These are phyloP conservation scores for Amphibolis antarctica DNA, from an alignment of 106 monocot genomes.

Conservation along the genomic window DNA sequence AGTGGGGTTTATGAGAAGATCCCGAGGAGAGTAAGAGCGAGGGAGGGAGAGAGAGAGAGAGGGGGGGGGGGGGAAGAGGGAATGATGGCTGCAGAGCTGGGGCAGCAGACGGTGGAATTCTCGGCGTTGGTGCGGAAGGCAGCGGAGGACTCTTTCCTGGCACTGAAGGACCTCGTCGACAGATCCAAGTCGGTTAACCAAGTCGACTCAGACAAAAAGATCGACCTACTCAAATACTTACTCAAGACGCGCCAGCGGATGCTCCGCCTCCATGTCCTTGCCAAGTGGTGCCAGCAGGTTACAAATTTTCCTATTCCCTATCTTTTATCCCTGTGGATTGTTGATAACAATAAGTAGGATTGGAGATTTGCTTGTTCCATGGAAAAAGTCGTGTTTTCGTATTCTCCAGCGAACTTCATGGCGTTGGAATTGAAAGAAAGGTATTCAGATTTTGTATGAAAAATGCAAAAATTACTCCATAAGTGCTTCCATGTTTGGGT, in stretches of 20 bases:
- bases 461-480: too few species aligned
- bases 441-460: too few species aligned
- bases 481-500: too few species aligned
- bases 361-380: too few species aligned
- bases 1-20: background rate
- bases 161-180: slow-evolving; percentile 80
- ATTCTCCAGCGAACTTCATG: too few species aligned
- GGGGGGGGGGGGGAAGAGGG: background rate
- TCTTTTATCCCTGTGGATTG: background rate
- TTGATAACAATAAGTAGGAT: too few species aligned
- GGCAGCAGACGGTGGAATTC: slow-evolving; percentile 91
- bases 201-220: slow-evolving; percentile 88
- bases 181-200: slow-evolving; percentile 34
- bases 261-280: slow-evolving; percentile 88
- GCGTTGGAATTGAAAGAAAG: too few species aligned
- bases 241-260: slow-evolving; percentile 81
- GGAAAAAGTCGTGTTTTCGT: too few species aligned
- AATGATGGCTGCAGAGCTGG: slow-evolving; percentile 67
- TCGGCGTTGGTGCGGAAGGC: slow-evolving; percentile 63
- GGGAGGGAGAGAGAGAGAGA: background rate
- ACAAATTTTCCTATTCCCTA: background rate
- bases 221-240: slow-evolving; percentile 89
- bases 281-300: slow-evolving; percentile 99
- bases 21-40: background rate
- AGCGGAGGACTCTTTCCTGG: slow-evolving; percentile 85